Conservation (phyloP, 371 early-diverging fungal genomes). For the Smittium culicis region DNA sequence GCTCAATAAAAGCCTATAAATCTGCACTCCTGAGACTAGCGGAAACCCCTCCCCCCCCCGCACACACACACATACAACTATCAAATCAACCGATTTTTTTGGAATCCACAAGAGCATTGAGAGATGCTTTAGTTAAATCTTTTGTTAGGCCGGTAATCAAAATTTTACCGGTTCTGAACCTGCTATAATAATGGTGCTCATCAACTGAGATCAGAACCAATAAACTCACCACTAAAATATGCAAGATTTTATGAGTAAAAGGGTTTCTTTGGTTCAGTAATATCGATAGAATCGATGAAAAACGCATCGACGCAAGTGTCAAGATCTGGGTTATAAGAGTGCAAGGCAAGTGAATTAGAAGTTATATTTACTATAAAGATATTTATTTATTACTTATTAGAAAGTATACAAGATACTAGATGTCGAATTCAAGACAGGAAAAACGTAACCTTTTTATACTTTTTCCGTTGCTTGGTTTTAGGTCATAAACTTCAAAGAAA, state of each 20-base stretch:
- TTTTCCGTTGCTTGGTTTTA: no score
- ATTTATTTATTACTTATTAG: no score
- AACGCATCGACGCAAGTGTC: neutral
- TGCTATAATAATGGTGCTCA: neutral
- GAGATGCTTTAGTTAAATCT: neutral
- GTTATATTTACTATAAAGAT: no score
- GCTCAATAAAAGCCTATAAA: neutral
- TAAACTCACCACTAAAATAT: neutral
- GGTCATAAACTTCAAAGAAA: no score
- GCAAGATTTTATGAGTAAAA: neutral
- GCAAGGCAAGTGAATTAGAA: no score
- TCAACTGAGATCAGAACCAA: neutral
- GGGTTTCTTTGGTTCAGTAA: neutral
- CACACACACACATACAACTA: no score
- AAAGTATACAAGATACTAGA: no score
- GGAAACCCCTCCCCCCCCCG: neutral
- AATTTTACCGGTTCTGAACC: neutral
- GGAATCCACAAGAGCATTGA: neutral
- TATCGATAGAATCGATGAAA: neutral
- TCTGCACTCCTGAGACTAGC: neutral
- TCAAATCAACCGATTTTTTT: neutral
- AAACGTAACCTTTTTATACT: no score
- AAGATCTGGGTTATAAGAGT: no score
- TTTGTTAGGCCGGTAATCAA: neutral
- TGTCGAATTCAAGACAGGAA: no score